Base-by-base conservation (phyloP, 192 early-diverging fungal species). In the Podila verticillata region DNA sequence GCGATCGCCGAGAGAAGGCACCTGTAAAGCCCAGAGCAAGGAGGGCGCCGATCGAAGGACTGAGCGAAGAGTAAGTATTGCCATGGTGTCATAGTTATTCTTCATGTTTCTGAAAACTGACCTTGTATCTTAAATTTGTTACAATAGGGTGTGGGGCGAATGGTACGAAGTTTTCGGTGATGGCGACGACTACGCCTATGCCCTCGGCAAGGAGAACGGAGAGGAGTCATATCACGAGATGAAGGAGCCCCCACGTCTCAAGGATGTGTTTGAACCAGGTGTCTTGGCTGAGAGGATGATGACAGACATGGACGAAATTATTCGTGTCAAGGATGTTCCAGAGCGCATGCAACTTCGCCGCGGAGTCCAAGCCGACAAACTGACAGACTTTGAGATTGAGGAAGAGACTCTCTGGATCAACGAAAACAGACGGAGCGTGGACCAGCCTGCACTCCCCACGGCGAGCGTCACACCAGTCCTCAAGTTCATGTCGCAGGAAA, bases 101-200 rank as follows among this genome's bases (percentile, higher is more conserved):
- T 44, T 44, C 39, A 32, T 59, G 30, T 67, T 30, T 20, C 28
- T 66, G 13, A 28, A 35, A 22, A 58, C 31, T 30, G 66, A 73
- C 68, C 26, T 9, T 48, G 7, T 31, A 48, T 15, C 59, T 78
- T 22, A 10, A 30, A 39, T 3, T n/a, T 64, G 7, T 29, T 58
- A 6, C 34, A 12, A 60, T 79, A 90, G 88, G 35, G 87, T 89
- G 32, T 91, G 92, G 89, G 82, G 87, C 51, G 93, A 97, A 69
- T 89, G 94, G 74, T 89, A 93, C 57, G 92, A 95, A 64, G 91
- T 97, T n/a, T 97, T 99, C 85, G 97, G 96, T 31, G 93, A 92
- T 65, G 96, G 95, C 72, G 89, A 84, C n/a, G 96, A 99, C 47
- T 99, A 99, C 70, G 91, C 86, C 19, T 93, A 88, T 68, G 93